A percentile compares a stretch with the other conserved stretches of the same genome.
Evolutionary conservation across 2,329 filamentous ascomycete genomes (phyloP).

Genomic region (Thelonectria blattea): DNA sequence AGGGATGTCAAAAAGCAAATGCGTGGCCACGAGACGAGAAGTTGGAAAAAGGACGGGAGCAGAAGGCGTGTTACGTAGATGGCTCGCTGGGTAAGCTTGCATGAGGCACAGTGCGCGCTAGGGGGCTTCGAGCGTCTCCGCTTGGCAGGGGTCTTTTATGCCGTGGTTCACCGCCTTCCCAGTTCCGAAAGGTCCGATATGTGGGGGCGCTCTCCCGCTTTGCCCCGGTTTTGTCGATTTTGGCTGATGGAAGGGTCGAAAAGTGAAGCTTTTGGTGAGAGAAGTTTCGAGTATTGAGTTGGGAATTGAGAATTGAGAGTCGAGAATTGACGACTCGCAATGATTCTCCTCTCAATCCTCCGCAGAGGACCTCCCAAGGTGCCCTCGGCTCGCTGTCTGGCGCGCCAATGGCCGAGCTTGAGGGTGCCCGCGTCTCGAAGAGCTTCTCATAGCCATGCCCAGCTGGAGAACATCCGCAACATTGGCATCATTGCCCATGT

Average conservation of each 20-base stretch:
- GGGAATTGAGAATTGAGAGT: constrained; percentile 16
- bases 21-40: constrained; percentile 29
- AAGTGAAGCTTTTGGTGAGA: constrained; percentile 27
- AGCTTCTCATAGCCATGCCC: constrained; percentile 31
- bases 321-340: constrained; percentile 27
- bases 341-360: constrained; percentile 35
- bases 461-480: constrained; percentile 72
- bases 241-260: constrained; percentile 25
- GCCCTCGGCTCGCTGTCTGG: constrained; percentile 30
- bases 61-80: constrained; percentile 30
- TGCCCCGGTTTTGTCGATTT: constrained; percentile 11
- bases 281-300: background rate
- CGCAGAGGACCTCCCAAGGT: constrained; percentile 29
- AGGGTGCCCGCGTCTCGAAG: constrained; percentile 23
- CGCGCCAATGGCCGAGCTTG: constrained; percentile 32
- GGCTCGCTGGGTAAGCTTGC: constrained; percentile 24
- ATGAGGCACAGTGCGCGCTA: constrained; percentile 4
- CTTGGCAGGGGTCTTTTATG: background rate
- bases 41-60: constrained; percentile 32
- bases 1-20: constrained; percentile 30
- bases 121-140: background rate
- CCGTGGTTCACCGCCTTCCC: constrained; percentile 22
- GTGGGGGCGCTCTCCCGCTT: background rate
- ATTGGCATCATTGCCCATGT: constrained; percentile 99
- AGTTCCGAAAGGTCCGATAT: background rate